Evolutionary conservation across 2,329 filamentous ascomycete species (phyloP).

Genomic region (Aureobasidium sp.): DNA sequence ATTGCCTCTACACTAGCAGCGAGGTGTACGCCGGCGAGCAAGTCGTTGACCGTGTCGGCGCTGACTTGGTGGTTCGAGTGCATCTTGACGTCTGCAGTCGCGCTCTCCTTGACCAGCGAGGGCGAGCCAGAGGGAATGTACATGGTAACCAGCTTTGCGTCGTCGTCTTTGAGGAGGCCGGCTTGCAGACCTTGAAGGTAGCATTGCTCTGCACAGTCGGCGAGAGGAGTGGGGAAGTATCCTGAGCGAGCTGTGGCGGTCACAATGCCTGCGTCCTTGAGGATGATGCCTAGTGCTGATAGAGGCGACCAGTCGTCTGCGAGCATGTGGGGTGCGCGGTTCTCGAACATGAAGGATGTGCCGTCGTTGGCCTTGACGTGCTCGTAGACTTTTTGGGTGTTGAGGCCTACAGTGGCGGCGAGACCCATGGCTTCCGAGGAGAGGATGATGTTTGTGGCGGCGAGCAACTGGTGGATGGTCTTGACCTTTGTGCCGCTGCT

Average conservation of each 20-base stretch:
- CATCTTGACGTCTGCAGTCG: constrained; percentile 32
- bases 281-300: constrained; percentile 39
- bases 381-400: constrained; percentile 43
- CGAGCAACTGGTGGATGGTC: constrained; percentile 51
- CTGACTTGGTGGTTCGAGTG: constrained; percentile 25
- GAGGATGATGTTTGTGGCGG: constrained; percentile 49
- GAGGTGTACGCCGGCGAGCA: constrained; percentile 42
- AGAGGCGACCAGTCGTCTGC: constrained; percentile 41
- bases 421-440: constrained; percentile 51
- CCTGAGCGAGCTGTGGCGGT: constrained; percentile 53
- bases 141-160: constrained; percentile 48
- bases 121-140: constrained; percentile 34
- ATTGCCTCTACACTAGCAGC: constrained; percentile 42
- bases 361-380: constrained; percentile 35
- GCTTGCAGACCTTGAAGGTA: constrained; percentile 53
- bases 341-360: constrained; percentile 49
- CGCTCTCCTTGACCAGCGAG: constrained; percentile 26
- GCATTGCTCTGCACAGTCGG: constrained; percentile 55
- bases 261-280: constrained; percentile 53
- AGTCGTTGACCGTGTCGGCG: constrained; percentile 31
- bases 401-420: constrained; percentile 45
- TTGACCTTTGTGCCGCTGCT: constrained; percentile 50
- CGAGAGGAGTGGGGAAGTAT: constrained; percentile 53
- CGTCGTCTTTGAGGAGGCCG: constrained; percentile 48
- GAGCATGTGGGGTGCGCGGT: constrained; percentile 47